phyloP scores from a whole-genome alignment of 129 eudicot species.

The Helianthus tuberosus region DNA sequence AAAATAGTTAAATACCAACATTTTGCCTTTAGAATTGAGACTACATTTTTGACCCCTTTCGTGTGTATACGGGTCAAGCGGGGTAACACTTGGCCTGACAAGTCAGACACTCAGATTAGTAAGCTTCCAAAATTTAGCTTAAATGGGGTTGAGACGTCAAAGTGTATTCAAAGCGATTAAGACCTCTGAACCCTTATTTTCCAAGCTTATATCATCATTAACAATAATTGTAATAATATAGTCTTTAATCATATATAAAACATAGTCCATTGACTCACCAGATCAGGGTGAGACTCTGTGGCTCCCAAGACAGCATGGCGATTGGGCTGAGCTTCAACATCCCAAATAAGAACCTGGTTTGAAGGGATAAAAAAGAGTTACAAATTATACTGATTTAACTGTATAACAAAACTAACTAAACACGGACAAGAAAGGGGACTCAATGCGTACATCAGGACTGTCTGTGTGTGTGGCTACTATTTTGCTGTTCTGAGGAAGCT shows the following conservation, averaged over 20 bases:
- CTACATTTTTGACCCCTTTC: not conserved
- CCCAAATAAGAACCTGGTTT: constrained; percentile 88
- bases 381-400: constrained; percentile 2
- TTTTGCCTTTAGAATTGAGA: constrained; percentile 12
- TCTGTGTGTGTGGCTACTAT: constrained; percentile 98
- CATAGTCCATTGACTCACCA: constrained; percentile 46
- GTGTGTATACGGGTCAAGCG: not conserved
- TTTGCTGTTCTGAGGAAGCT: constrained; percentile 90
- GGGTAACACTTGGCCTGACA: not conserved
- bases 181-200: not conserved
- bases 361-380: not conserved
- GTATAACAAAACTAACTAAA: not conserved
- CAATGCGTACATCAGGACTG: constrained; percentile 84
- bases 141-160: not conserved
- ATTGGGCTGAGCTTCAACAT: constrained; percentile 87
- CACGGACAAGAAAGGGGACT: not conserved
- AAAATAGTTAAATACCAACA: constrained; percentile 11
- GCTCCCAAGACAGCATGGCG: constrained; percentile 82
- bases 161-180: not conserved
- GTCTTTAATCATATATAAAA: not conserved
- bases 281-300: constrained; percentile 76
- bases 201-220: not conserved
- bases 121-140: not conserved
- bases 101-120: not conserved
- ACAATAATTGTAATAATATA: not conserved